Percentiles rank a stretch among this genome's conserved stretches.
Evolutionary conservation across 2,329 filamentous ascomycete species (phyloP).

Genomic region (Elsinoe arachidis): DNA sequence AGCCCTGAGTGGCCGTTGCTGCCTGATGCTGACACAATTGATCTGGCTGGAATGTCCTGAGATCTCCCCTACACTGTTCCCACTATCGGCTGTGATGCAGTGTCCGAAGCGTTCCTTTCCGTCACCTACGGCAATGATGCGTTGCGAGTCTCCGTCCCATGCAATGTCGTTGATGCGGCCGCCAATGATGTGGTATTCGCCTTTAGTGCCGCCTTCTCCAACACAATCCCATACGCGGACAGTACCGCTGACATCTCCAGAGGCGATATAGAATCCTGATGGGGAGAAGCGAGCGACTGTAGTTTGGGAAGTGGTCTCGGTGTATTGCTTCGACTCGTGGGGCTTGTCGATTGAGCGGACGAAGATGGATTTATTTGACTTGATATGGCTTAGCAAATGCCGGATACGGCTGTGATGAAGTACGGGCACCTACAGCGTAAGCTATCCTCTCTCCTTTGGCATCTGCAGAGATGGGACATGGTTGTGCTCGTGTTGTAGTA

Average conservation of each 20-base stretch:
- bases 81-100: conserved; percentile 90
- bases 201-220: conserved; percentile 77
- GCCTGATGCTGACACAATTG: conserved; percentile 82
- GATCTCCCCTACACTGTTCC: conserved; percentile 92
- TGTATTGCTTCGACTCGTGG: conserved; percentile 78
- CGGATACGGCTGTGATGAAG: conserved; percentile 10
- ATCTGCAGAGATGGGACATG: conserved; percentile 81
- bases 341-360: conserved; percentile 90
- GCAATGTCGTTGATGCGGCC: conserved; percentile 93
- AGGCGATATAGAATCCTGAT: conserved; percentile 89
- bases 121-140: conserved; percentile 91
- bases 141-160: conserved; percentile 95
- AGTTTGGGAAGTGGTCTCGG: conserved; percentile 76
- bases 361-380: conserved; percentile 96
- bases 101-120: conserved; percentile 89
- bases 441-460: conserved; percentile 83
- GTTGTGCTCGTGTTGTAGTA: conserved; percentile 72
- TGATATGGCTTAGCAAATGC: conserved; percentile 12
- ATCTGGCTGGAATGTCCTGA: conserved; percentile 83
- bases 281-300: conserved; percentile 92
- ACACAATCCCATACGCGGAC: conserved; percentile 88
- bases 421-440: conserved; percentile 63
- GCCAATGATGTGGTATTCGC: conserved; percentile 89
- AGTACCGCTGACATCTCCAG: conserved; percentile 73
- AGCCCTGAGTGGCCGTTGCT: conserved; percentile 82